Evolutionary conservation across 495 filamentous ascomycete species (phyloP).

Genomic region (Penicillium paradoxum): DNA sequence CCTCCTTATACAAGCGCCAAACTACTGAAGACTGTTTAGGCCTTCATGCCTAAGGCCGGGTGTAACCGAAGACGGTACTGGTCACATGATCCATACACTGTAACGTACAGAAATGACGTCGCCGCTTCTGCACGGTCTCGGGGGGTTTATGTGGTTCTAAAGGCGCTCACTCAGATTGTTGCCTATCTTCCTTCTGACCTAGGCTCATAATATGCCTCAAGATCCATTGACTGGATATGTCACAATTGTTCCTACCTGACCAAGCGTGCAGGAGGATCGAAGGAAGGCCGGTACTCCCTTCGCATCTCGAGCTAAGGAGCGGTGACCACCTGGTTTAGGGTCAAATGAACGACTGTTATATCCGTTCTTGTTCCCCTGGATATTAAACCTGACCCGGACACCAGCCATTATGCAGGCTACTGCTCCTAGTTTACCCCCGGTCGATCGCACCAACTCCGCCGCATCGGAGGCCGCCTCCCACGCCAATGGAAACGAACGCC

Average conservation of each 20-base stretch:
- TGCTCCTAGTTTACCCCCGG: slow-evolving; percentile 17
- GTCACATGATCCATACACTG: slow-evolving; percentile 13
- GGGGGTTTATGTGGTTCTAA: background rate
- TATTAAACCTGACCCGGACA: slow-evolving; percentile 1
- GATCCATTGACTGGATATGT: slow-evolving; percentile 21
- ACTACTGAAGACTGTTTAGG: no score
- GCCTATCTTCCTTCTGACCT: background rate
- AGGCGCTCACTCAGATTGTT: background rate
- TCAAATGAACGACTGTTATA: background rate
- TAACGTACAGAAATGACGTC: slow-evolving; percentile 21
- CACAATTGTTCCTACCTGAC: slow-evolving; percentile 19
- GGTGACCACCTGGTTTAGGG: slow-evolving; percentile 1
- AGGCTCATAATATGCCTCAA: slow-evolving; percentile 11
- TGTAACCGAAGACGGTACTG: background rate
- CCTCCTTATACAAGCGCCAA: no score
- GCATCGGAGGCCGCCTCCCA: slow-evolving; percentile 22
- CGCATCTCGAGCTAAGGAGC: slow-evolving; percentile 17
- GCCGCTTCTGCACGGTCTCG: slow-evolving; percentile 12
- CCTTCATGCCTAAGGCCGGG: background rate
- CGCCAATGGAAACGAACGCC: slow-evolving; percentile 16
- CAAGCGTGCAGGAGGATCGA: slow-evolving; percentile 21
- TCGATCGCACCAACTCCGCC: slow-evolving; percentile 19
- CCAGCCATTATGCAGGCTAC: slow-evolving; percentile 21
- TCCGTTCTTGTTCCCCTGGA: background rate
- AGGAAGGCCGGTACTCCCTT: slow-evolving; percentile 25